Base-by-base conservation (phyloP, 192 early-diverging fungal genomes). In the Mortierella alpina region DNA sequence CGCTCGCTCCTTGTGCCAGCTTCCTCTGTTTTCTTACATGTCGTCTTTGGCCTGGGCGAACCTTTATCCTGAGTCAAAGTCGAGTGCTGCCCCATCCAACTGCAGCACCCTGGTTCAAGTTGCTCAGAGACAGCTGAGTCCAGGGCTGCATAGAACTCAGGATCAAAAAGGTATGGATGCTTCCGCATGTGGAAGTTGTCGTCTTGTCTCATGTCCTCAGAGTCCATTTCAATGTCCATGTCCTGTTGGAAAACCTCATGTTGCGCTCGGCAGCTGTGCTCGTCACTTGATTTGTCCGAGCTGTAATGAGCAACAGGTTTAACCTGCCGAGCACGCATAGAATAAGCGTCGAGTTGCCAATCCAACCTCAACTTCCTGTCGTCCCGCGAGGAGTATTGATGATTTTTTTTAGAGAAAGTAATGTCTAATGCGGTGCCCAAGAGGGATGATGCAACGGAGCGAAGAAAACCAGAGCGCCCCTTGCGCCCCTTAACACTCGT, bases 271-370 rank as follows among this genome's bases (percentile, higher is more conserved):
- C 59, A 67, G 10, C 56, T 54, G 12, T 23, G 45, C 22, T 77
- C 75, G 20, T 63, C 68, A 60, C 57, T 68, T 18, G 68, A 66
- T 40, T 66, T 17, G 53, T 62, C 55, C 15, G 67, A 63, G 41
- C 47, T 53, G n/a, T 60, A 70, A 5, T 65, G 46, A 15, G 56
- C 55, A 23, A 78, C 61, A 31, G 68, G 75, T 53, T 70, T 50
- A 42, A 78, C 68, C 63, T 78, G 75, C 7, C 75, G 61, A 23
- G 75, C 68, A 70, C 66, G 70, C 75, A 78, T 78, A 55, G 54
- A 14, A 10, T 7, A 31, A 17, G 18, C 1, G 58, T 12, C 11
- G 23, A 39, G 31, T 3, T 31, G 31, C 31, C 31, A 31, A 31
- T 31, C 31, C 31, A 31, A 31, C 31, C 31, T 31, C 31, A 3